These are phyloP conservation scores for Claviceps cyperi DNA, from an alignment of 2,329 filamentous ascomycete genomes.

Conservation along the genomic window DNA sequence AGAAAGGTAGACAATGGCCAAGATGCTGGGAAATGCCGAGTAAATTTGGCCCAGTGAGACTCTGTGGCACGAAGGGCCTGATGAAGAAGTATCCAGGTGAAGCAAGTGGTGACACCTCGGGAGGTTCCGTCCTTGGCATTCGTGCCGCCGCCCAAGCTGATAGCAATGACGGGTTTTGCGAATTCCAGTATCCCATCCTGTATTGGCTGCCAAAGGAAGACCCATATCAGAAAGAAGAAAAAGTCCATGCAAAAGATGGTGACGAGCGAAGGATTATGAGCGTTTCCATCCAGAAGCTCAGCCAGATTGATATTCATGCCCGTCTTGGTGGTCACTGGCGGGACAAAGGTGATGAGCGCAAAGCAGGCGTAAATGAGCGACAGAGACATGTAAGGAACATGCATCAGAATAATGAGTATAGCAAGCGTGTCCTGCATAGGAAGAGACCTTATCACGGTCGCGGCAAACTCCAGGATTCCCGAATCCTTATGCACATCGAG, in stretches of 20 bases:
- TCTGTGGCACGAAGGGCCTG: conserved; percentile 37
- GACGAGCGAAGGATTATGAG: conserved; percentile 71
- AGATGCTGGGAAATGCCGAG: conserved; percentile 30
- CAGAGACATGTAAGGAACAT: conserved; percentile 75
- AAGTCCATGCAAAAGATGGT: conserved; percentile 76
- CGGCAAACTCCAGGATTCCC: conserved; percentile 60
- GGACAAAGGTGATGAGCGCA: conserved; percentile 82
- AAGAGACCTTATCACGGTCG: conserved; percentile 78
- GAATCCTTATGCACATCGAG: conserved; percentile 54
- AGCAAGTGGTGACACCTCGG: conserved; percentile 57
- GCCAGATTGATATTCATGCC: conserved; percentile 70
- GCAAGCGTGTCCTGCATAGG: conserved; percentile 91
- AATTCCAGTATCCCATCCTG: conserved; percentile 82
- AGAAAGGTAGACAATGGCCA: conserved; percentile 30
- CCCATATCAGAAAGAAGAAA: conserved; percentile 70
- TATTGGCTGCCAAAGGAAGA: conserved; percentile 74
- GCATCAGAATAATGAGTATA: conserved; percentile 89
- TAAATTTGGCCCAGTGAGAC: conserved; percentile 31
- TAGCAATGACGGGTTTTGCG: conserved; percentile 83
- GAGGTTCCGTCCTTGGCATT: conserved; percentile 53
- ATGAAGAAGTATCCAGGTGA: conserved; percentile 48
- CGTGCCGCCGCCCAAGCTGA: conserved; percentile 74
- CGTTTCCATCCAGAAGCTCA: conserved; percentile 80
- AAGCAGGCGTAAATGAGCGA: conserved; percentile 86
- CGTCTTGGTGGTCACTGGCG: conserved; percentile 63